Base-by-base conservation (phyloP, 805 yeast genomes). In the Maudiozyma bulderi region DNA sequence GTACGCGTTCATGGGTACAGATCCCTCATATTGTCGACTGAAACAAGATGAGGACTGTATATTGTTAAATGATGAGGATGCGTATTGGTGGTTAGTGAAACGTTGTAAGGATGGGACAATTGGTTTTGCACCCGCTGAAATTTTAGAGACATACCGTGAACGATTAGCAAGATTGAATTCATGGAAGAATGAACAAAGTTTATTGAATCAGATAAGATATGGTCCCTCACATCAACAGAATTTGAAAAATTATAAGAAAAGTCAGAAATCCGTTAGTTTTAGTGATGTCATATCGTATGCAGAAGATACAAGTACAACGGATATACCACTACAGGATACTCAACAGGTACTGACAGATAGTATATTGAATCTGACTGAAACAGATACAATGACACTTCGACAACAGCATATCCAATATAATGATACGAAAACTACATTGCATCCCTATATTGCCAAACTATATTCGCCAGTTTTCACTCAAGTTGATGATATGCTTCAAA, bases 111-210 rank as follows among this genome's bases (percentile, higher is more conserved):
- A 81, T 62, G 82, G 82, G 3, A 75, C 80, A 55, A 81, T 91
- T 47, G 98, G 98, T 1, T 91, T 89, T 70, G 93, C 95, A 2
- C 98, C 98, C 1, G 97, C 97, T 1, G 98, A 93, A 64, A 80
- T 93, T 50, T 69, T 93, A 39, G 99, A 91, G 65, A 86, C 96
- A 0, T 89, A 86, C 52, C 84, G 81, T 43, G 99, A 91, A 66
- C 73, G 98, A 50, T 68, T 93, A 47, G 98, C 98, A 0, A 73
- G 98, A 48, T 72, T 89, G 40, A 91, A 91, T 64, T 86, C 96
- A 66, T 87, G 91, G 79, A 83, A 86, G 56, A 91, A 91, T 66
- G 95, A 87, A 64, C 86, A 84, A 44, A 58, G 59, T 9, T 14
- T 42, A 32, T 14, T 42, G 8, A 40, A n/a, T 30, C 43, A 29